phyloP scores from a whole-genome alignment of 202 grass and related monocot species.

The Bolboschoenoplectus hybrid region DNA sequence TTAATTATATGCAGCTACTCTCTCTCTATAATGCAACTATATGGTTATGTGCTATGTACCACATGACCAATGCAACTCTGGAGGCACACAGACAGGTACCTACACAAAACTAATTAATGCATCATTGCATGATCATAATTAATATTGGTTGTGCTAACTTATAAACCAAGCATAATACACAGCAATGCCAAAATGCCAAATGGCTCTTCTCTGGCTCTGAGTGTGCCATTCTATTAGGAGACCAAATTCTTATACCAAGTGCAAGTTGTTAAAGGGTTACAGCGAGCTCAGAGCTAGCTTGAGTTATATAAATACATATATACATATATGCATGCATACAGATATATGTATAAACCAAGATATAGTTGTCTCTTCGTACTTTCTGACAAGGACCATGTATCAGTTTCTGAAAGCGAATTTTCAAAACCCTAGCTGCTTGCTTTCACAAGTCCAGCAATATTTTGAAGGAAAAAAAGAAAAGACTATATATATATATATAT shows the following conservation, averaged over 20 bases:
- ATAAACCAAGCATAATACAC: conserved; percentile 16
- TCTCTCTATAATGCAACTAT: no score
- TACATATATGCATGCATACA: neutral
- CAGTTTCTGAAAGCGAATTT: neutral
- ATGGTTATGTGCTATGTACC: neutral
- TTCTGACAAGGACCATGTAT: conserved; percentile 14
- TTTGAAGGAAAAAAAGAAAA: neutral
- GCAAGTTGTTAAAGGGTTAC: neutral
- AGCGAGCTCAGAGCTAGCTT: conserved; percentile 20
- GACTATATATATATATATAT: no score
- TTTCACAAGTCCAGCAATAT: neutral
- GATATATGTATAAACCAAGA: neutral
- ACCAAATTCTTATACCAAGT: conserved; percentile 31
- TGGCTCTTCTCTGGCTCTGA: neutral
- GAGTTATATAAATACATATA: neutral
- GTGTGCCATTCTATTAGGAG: conserved; percentile 22
- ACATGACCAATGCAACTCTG: neutral
- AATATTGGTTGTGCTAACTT: conserved; percentile 20
- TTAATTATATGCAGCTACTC: no score
- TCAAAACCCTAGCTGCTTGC: neutral
- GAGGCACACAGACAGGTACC: neutral
- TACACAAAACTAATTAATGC: neutral
- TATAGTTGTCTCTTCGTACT: conserved; percentile 3
- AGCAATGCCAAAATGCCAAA: neutral
- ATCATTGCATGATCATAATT: neutral